Base-by-base conservation (phyloP, 495 filamentous ascomycete species). In the Penicillium chermesinum region DNA sequence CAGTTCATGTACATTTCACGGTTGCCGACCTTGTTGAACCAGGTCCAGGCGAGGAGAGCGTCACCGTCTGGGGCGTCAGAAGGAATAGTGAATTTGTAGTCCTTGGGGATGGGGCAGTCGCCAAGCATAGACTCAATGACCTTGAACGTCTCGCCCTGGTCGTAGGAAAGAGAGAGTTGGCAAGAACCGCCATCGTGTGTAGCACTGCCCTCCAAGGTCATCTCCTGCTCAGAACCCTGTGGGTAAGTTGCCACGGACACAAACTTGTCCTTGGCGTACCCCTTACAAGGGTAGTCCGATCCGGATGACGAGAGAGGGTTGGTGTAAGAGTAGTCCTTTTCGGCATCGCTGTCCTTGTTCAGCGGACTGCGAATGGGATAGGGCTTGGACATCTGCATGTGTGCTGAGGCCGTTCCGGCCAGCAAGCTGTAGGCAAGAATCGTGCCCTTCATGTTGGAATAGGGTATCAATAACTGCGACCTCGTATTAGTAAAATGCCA, bases 1-100 rank as follows among this genome's bases (percentile, higher is more conserved):
- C 91, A 96, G 77, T 91, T 89, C 90, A 94, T 95, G 75, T 95
- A 95, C 80, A 94, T 89, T 64, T 96, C 91, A 16, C 88, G 80
- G 70, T 90, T 89, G 40, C 89, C 89, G 44, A 90, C 62, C 52
- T 83, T 84, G 79, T 96, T 96, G 72, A 91, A 84, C 91, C 91
- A 96, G 3, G 86, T 85, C 81, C 88, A 95, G 13, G 85, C 84
- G 36, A 96, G 71, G 2, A 83, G 81, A 2, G 81, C 87, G 37
- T 80, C 58, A 1, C 76, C 77, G 2, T 50, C 45, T 1, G 69
- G 68, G 10, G 71, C 69, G 44, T 70, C 67, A 1, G 57, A 55
- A 12, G 77, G 77, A 15, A 81, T 62, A 0, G 54, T 62, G 55
- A 78, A 81, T 20, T 65, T 47, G 58, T 80, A 80, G 35, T 63